phyloP scores from a whole-genome alignment of 1,284 basidiomycete species.

The Sanghuangporus weigelae region DNA sequence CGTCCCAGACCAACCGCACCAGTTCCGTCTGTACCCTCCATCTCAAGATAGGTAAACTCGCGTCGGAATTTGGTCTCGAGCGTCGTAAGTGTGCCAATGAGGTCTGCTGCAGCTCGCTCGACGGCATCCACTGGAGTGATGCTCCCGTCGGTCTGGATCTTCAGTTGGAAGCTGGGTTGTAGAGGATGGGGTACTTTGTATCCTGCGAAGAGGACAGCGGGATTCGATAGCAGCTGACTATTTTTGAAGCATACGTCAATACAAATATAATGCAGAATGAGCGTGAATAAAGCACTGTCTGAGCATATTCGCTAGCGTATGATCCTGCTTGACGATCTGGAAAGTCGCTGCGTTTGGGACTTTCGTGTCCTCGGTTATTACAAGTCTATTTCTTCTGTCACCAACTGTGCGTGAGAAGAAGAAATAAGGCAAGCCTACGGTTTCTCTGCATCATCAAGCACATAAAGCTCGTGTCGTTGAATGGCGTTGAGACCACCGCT shows the following conservation, averaged over 20 bases:
- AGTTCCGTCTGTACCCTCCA: conserved; percentile 40
- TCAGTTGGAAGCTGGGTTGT: conserved; percentile 90
- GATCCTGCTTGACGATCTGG: conserved; percentile 93
- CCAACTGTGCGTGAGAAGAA: not conserved
- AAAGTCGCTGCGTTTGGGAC: conserved; percentile 96
- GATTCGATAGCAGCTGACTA: conserved; percentile 85
- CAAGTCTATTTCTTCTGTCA: not conserved
- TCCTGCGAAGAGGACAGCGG: conserved; percentile 89
- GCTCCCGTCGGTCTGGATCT: conserved; percentile 92
- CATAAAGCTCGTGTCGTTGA: conserved; percentile 86
- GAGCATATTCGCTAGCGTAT: conserved; percentile 95
- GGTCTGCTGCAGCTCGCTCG: conserved; percentile 77
- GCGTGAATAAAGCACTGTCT: conserved; percentile 63
- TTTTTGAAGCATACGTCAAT: not conserved
- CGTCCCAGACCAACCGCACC: conserved; percentile 1
- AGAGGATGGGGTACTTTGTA: conserved; percentile 98
- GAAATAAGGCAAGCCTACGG: conserved; percentile 50
- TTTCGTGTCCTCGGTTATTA: conserved; percentile 78
- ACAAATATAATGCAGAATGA: conserved; percentile 4
- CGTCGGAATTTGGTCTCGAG: conserved; percentile 71
- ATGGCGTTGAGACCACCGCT: conserved; percentile 78
- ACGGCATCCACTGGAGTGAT: conserved; percentile 81
- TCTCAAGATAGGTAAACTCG: conserved; percentile 71
- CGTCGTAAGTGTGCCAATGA: conserved; percentile 72
- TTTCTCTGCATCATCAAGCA: conserved; percentile 90